These are phyloP conservation scores for Torulaspora delbrueckii DNA, from an alignment of 805 yeast species.

Conservation along the genomic window DNA sequence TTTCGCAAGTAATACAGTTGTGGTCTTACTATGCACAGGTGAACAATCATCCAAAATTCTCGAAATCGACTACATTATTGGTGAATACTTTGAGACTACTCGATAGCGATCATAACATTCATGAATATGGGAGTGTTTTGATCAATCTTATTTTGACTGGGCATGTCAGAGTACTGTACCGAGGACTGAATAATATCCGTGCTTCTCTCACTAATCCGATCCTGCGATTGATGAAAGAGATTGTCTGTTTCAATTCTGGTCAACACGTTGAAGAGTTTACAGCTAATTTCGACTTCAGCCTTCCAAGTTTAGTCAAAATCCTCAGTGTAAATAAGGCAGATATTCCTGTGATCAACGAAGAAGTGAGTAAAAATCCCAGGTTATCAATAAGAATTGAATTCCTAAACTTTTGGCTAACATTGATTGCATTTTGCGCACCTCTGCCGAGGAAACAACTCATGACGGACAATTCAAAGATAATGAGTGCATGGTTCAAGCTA, in stretches of 20 bases:
- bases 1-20: slow-evolving; percentile 38
- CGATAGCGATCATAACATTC: slow-evolving; percentile 13
- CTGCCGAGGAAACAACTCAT: slow-evolving; percentile 62
- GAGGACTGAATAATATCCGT: slow-evolving; percentile 56
- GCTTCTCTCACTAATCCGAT: slow-evolving; percentile 58
- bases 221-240: slow-evolving; percentile 50
- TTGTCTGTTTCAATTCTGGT: slow-evolving; percentile 48
- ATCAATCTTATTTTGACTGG: slow-evolving; percentile 50
- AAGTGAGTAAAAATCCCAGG: slow-evolving; percentile 34
- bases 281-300: slow-evolving; percentile 62
- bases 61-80: slow-evolving; percentile 41
- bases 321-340: slow-evolving; percentile 51
- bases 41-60: slow-evolving; percentile 49
- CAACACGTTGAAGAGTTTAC: slow-evolving; percentile 52
- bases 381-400: slow-evolving; percentile 54
- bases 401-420: slow-evolving; percentile 54
- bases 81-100: slow-evolving; percentile 35
- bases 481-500: slow-evolving; percentile 64
- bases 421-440: slow-evolving; percentile 48
- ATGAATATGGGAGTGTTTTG: slow-evolving; percentile 21
- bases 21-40: slow-evolving; percentile 46
- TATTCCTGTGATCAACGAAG: slow-evolving; percentile 35
- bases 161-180: slow-evolving; percentile 59
- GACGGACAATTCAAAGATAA: slow-evolving; percentile 49
- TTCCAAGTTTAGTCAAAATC: slow-evolving; percentile 57